These are phyloP conservation scores for Rosa lucieae DNA, from an alignment of 306 rosid species.

Conservation along the genomic window DNA sequence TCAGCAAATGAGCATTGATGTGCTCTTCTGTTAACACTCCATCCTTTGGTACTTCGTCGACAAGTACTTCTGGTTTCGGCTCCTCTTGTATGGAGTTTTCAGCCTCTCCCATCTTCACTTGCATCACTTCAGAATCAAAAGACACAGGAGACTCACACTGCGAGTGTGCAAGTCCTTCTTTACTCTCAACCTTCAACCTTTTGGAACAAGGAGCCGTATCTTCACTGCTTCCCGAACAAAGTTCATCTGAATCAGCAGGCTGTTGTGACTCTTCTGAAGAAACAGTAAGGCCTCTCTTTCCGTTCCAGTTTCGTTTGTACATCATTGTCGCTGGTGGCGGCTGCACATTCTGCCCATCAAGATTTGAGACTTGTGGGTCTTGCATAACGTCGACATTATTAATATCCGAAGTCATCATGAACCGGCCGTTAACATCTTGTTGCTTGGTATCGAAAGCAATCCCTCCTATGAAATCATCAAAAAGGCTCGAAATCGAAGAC, in stretches of 20 bases:
- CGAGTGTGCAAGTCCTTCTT: conserved; percentile 13
- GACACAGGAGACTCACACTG: conserved; percentile 26
- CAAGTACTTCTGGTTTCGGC: conserved; percentile 23
- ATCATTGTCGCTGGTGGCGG: background rate
- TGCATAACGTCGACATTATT: too few species aligned
- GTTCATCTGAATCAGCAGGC: conserved; percentile 3
- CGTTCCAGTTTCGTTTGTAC: conserved; percentile 7
- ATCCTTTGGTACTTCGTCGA: background rate
- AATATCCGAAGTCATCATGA: too few species aligned
- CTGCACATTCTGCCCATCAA: background rate
- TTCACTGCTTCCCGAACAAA: conserved; percentile 16
- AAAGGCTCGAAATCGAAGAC: background rate
- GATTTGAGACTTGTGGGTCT: background rate
- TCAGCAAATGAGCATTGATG: conserved; percentile 41
- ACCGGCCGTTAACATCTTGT: background rate
- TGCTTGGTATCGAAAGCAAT: background rate
- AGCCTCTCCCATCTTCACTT: conserved; percentile 1
- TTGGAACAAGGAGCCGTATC: conserved; percentile 21
- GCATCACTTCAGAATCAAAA: conserved; percentile 18
- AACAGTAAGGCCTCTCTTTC: background rate
- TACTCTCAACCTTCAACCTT: conserved; percentile 29
- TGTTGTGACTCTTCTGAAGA: conserved; percentile 4
- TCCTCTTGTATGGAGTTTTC: conserved; percentile 16
- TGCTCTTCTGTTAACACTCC: conserved; percentile 30
- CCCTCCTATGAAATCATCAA: background rate